phyloP scores from a whole-genome alignment of 208 protist species.

The Trypanosoma scelopori region DNA sequence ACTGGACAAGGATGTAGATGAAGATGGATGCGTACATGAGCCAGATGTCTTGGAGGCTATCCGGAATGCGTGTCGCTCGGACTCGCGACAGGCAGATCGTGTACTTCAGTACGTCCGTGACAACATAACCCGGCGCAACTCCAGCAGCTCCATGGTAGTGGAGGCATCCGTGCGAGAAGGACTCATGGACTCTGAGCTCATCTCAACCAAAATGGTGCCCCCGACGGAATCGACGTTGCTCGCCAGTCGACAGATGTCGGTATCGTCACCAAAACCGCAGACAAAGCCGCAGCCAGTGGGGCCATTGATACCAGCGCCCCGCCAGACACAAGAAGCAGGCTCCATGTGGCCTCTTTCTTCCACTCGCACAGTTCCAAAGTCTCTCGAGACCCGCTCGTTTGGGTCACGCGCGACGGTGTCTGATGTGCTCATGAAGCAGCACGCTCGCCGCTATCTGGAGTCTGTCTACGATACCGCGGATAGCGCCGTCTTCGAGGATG shows the following conservation, averaged over 20 bases:
- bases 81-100: conserved; percentile 37
- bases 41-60: conserved; percentile 41
- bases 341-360: not conserved
- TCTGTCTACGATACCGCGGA: conserved; percentile 16
- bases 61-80: conserved; percentile 33
- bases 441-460: conserved; percentile 15
- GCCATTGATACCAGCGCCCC: no score
- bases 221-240: not conserved
- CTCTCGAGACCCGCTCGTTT: not conserved
- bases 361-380: not conserved
- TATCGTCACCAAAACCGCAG: not conserved
- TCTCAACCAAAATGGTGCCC: not conserved
- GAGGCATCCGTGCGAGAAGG: not conserved
- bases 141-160: conserved; percentile 10
- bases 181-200: not conserved
- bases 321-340: not conserved
- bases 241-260: not conserved
- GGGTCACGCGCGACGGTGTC: conserved; percentile 13
- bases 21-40: conserved; percentile 39
- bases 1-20: conserved; percentile 34
- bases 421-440: conserved; percentile 23
- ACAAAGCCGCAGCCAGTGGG: not conserved
- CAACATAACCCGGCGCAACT: conserved; percentile 19
- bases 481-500: conserved; percentile 43
- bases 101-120: conserved; percentile 50